A percentile compares a stretch with the other conserved stretches of the same genome.
These are phyloP conservation scores for Leucosporidium creatinivorum DNA, from an alignment of 768 basidiomycete species.

Conservation along the genomic window DNA sequence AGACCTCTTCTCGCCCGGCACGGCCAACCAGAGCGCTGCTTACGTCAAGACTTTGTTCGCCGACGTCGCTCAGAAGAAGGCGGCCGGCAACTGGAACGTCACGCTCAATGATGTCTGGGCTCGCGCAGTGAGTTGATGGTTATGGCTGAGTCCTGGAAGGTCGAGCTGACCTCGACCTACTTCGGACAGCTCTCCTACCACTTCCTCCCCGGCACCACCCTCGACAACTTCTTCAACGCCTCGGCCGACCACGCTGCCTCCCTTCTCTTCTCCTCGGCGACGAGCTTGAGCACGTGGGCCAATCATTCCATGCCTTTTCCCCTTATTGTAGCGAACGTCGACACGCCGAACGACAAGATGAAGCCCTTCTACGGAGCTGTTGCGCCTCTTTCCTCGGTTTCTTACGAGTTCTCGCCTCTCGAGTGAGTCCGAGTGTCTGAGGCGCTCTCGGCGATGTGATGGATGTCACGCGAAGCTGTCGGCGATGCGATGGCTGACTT, in stretches of 20 bases:
- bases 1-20: constrained; percentile 49
- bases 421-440: neutral
- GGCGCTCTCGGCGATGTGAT: too few relatives aligned
- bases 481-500: too few relatives aligned
- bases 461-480: too few relatives aligned
- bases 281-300: constrained; percentile 45
- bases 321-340: constrained; percentile 51
- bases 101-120: neutral
- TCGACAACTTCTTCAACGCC: constrained; percentile 57
- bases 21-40: too few relatives aligned
- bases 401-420: constrained; percentile 26
- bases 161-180: neutral
- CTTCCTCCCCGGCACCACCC: constrained; percentile 53
- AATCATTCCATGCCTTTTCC: constrained; percentile 56
- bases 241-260: constrained; percentile 58
- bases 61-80: constrained; percentile 15
- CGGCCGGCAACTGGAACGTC: constrained; percentile 16
- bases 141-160: constrained; percentile 37
- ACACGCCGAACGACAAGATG: constrained; percentile 1
- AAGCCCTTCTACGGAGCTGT: neutral
- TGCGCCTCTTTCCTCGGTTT: constrained; percentile 14
- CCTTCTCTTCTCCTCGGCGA: constrained; percentile 38
- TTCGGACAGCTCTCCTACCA: constrained; percentile 56
- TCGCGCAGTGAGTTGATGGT: too few relatives aligned
- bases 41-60: neutral